Evolutionary conservation across 179 eudicot genomes (phyloP).

Genomic region (Amaranthus tricolor): DNA sequence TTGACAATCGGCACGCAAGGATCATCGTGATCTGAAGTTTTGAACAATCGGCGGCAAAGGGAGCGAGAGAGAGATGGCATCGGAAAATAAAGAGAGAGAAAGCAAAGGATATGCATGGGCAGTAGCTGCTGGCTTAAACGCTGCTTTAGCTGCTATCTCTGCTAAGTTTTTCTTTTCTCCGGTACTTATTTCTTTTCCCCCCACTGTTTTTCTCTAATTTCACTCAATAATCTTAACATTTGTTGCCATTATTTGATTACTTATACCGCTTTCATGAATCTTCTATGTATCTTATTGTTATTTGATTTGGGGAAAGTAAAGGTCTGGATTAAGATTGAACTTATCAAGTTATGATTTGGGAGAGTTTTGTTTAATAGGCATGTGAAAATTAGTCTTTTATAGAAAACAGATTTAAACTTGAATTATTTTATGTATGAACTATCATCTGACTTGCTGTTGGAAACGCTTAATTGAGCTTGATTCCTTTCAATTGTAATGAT

Average conservation of each 20-base stretch:
- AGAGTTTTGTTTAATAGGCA: not conserved
- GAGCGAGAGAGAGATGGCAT: conserved; percentile 14
- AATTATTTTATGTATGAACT: not conserved
- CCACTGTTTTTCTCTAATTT: not conserved
- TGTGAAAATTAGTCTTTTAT: not conserved
- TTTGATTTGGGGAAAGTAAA: not conserved
- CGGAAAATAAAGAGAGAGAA: conserved; percentile 32
- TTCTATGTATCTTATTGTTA: not conserved
- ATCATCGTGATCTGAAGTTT: not conserved
- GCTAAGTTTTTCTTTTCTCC: conserved; percentile 67
- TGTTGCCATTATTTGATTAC: not conserved
- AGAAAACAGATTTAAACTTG: not conserved
- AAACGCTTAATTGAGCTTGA: not conserved
- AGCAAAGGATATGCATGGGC: conserved; percentile 84
- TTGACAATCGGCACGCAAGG: not conserved
- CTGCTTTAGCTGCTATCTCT: conserved; percentile 84
- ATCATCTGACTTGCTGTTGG: not conserved
- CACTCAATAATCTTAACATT: not conserved
- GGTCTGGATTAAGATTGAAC: not conserved
- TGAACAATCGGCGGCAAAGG: not conserved
- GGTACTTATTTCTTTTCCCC: conserved; percentile 27
- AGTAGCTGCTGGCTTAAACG: conserved; percentile 67
- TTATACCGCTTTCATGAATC: not conserved
- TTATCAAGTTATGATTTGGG: not conserved
- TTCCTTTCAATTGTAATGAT: not conserved